These are phyloP conservation scores for Ramularia endophylla DNA, from an alignment of 2,329 filamentous ascomycete genomes.

Conservation along the genomic window DNA sequence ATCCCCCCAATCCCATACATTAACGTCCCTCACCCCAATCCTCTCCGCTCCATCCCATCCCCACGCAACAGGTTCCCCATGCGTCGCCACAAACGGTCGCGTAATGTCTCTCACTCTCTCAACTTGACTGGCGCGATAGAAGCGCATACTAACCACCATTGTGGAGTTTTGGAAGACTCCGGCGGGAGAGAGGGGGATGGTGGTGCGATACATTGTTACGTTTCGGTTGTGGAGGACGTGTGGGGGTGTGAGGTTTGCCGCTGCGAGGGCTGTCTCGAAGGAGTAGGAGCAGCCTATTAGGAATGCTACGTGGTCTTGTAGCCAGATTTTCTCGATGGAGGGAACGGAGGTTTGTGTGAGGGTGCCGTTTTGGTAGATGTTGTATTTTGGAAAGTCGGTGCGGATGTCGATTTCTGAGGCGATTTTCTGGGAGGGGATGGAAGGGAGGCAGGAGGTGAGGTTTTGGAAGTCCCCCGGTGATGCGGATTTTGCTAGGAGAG, in stretches of 20 bases:
- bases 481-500: conserved; percentile 51
- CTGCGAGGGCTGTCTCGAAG: conserved; percentile 53
- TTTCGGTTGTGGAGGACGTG: conserved; percentile 47
- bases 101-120: conserved; percentile 52
- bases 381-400: conserved; percentile 53
- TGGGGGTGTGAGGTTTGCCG: conserved; percentile 46
- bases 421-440: conserved; percentile 28
- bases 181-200: conserved; percentile 50
- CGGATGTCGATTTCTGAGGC: conserved; percentile 49
- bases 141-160: conserved; percentile 59
- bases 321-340: conserved; percentile 49
- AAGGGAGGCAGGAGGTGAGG: conserved; percentile 35
- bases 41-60: conserved; percentile 52
- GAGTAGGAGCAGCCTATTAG: conserved; percentile 60
- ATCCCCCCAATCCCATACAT: conserved; percentile 54
- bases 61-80: conserved; percentile 61
- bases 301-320: conserved; percentile 50
- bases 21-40: conserved; percentile 52
- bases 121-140: conserved; percentile 48
- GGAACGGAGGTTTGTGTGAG: conserved; percentile 34
- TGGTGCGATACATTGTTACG: conserved; percentile 58
- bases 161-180: conserved; percentile 52
- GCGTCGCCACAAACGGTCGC: conserved; percentile 49
- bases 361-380: conserved; percentile 49
- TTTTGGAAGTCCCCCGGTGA: conserved; percentile 38